Base-by-base conservation (phyloP, 257 asterid species). In the Ophiorrhiza pumila region DNA sequence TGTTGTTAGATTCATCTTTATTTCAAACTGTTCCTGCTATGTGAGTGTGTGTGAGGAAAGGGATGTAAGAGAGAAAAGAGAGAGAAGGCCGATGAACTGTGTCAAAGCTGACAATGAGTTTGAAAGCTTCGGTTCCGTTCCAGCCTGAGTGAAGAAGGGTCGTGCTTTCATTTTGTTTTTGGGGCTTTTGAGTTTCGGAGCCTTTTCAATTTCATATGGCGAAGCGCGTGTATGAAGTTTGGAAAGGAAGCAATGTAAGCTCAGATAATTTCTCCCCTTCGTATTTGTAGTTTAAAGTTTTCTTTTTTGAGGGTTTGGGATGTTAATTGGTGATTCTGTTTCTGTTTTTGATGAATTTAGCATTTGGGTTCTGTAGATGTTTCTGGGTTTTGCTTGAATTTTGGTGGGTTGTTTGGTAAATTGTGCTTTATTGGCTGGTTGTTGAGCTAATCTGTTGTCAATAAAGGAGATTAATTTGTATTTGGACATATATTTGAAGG, bases 161-260 rank as follows among this genome's bases (percentile, higher is more conserved):
- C 70, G 76, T 49, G 76, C 63, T 71, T 4, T 12, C 23, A 52
- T 22, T 15, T 17, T 25, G 27, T n/a, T 42, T 43, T 37, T 2
- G 50, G 74, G 72, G 79, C 78, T 73, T 62, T 73, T 34, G 52
- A 42, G n/a, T 66, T 55, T 31, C 17, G 46, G 71, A 66, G 67
- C 69, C 45, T 29, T 78, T 58, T 27, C 17, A 53, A 64, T 68
- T 84, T 85, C 83, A 80, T 77, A 94, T 94, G 97, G 96, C 96
- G 79, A 91, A 88, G 85, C 95, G 93, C 84, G 93, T 88, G 81
- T 78, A 91, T 90, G 74, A 94, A 87, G 95, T 80, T 42, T 94
- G 98, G 98, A 90, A 91, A 89, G 98, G 97, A 63, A 90, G 85
- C 85, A 94, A 94, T 85, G 98, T 94, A 82, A 89, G 96, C 86